Conservation (phyloP, 805 yeast species). For the Candida golubevii region DNA sequence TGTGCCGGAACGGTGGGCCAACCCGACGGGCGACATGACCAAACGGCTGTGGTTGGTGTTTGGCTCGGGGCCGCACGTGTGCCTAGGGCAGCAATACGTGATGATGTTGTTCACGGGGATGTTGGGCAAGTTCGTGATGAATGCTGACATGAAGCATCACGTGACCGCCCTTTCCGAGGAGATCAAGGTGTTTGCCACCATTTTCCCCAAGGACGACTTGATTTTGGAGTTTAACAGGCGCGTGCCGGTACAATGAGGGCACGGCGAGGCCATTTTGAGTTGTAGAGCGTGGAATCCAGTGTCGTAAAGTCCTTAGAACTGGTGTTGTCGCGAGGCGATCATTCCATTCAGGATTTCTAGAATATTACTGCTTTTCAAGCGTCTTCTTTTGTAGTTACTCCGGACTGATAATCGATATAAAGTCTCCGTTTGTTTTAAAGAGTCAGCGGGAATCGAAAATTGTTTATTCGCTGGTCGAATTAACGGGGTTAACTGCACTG, state of each 20-base stretch:
- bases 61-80: conserved; percentile 95
- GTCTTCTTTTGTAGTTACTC: too few species aligned
- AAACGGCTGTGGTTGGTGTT: conserved; percentile 94
- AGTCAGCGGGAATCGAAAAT: too few species aligned
- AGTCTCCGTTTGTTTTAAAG: too few species aligned
- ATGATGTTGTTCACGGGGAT: conserved; percentile 83
- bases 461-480: too few species aligned
- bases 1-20: conserved; percentile 96
- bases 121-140: conserved; percentile 86
- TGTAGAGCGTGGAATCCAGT: too few species aligned
- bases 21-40: conserved; percentile 68
- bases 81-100: conserved; percentile 93
- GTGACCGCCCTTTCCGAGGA: conserved; percentile 84
- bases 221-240: conserved; percentile 68
- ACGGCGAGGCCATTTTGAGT: too few species aligned
- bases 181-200: conserved; percentile 94
- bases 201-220: conserved; percentile 96
- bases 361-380: too few species aligned
- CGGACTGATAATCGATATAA: too few species aligned
- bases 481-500: too few species aligned
- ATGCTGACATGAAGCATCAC: conserved; percentile 75
- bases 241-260: conserved; percentile 40
- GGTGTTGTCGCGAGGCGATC: too few species aligned
- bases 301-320: too few species aligned
- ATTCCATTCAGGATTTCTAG: too few species aligned